phyloP scores from a whole-genome alignment of 1,139 yeast genomes.

The Hyphopichia burtonii region DNA sequence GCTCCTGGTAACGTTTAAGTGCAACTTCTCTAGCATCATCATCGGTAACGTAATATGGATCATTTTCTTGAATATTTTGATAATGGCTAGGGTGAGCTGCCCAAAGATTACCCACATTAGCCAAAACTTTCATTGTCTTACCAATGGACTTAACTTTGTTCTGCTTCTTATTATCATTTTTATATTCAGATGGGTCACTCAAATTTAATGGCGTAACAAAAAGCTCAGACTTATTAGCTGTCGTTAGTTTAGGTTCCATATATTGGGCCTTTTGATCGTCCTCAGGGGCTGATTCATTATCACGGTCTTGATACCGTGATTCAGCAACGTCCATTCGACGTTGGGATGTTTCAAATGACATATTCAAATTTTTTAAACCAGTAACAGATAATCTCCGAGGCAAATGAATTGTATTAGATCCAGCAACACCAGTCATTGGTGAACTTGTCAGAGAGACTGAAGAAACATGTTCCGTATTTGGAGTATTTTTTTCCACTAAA shows the following conservation, averaged over 20 bases:
- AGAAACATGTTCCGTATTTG: background rate
- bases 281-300: background rate
- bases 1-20: conserved; percentile 53
- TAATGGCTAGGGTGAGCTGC: conserved; percentile 64
- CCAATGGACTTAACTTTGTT: conserved; percentile 21
- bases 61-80: conserved; percentile 39
- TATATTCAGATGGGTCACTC: conserved; percentile 27
- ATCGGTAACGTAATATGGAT: conserved; percentile 45
- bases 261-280: background rate
- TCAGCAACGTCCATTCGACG: conserved; percentile 24
- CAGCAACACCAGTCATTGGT: background rate
- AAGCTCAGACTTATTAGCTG: background rate
- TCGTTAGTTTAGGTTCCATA: background rate
- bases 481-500: background rate
- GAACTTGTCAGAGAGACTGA: background rate
- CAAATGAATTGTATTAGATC: background rate
- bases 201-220: conserved; percentile 21
- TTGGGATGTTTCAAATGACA: conserved; percentile 33
- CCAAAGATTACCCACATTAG: conserved; percentile 57
- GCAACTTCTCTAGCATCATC: conserved; percentile 45
- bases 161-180: conserved; percentile 8
- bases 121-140: conserved; percentile 29
- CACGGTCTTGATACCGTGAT: conserved; percentile 19
- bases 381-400: conserved; percentile 31
- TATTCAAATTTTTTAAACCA: conserved; percentile 31